These are phyloP conservation scores for Kodamaea restingae DNA, from an alignment of 805 yeast species.

Conservation along the genomic window DNA sequence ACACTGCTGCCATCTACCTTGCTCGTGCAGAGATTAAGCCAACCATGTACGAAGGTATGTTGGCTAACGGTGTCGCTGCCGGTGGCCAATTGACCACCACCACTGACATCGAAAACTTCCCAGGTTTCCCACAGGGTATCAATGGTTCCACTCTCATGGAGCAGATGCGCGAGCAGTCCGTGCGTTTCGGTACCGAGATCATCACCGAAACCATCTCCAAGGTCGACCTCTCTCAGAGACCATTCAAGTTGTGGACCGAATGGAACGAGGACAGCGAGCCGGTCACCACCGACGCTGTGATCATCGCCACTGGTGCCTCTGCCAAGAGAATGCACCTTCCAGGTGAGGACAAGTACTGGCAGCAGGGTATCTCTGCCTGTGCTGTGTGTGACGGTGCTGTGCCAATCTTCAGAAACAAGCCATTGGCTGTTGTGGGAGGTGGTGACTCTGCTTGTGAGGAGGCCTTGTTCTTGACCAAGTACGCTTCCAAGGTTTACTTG, in stretches of 20 bases:
- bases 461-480: conserved; percentile 93
- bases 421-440: conserved; percentile 97
- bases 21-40: conserved; percentile 97
- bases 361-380: conserved; percentile 97
- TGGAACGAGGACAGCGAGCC: conserved; percentile 91
- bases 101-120: conserved; percentile 97
- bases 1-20: conserved; percentile 96
- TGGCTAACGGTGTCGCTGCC: conserved; percentile 97
- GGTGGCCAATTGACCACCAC: conserved; percentile 99
- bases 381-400: conserved; percentile 99
- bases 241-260: conserved; percentile 97
- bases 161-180: conserved; percentile 85
- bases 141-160: conserved; percentile 89
- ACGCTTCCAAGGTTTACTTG: conserved; percentile 92
- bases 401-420: conserved; percentile 96
- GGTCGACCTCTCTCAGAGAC: conserved; percentile 81
- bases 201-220: conserved; percentile 94
- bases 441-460: conserved; percentile 99
- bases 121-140: conserved; percentile 95
- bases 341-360: conserved; percentile 99
- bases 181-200: conserved; percentile 85
- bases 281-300: conserved; percentile 85
- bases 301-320: conserved; percentile 96
- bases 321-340: conserved; percentile 92
- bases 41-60: conserved; percentile 88